Evolutionary conservation across 805 yeast species (phyloP).

Genomic region (Saturnispora galanensis): DNA sequence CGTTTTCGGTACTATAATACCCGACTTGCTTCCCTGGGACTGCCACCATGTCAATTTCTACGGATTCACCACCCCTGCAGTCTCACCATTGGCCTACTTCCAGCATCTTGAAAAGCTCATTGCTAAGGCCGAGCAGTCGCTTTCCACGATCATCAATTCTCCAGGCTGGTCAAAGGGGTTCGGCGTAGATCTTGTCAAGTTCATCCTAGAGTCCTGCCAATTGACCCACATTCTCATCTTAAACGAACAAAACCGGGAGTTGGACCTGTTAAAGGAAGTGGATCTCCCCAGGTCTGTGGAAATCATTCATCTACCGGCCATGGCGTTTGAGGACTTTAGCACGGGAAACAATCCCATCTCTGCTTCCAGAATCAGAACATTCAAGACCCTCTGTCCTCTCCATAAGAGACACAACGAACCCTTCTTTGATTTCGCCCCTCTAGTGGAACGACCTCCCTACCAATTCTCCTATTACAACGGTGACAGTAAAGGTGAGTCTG

Average conservation of each 20-base stretch:
- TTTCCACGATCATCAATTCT: constrained; percentile 46
- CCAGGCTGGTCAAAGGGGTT: constrained; percentile 92
- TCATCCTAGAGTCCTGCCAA: constrained; percentile 32
- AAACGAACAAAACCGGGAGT: constrained; percentile 14
- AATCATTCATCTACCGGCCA: constrained; percentile 9
- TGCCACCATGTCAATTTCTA: constrained; percentile 28
- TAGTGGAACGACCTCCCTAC: constrained; percentile 31
- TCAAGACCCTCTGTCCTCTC: constrained; percentile 43
- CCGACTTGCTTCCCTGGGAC: constrained; percentile 19
- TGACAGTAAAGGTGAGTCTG: background rate
- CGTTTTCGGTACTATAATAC: constrained; percentile 27
- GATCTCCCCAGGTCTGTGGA: constrained; percentile 6
- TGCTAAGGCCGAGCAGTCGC: constrained; percentile 15
- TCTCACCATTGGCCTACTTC: constrained; percentile 50
- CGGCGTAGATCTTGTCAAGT: constrained; percentile 57
- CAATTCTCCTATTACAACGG: constrained; percentile 29
- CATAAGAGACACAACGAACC: constrained; percentile 26
- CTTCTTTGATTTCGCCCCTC: constrained; percentile 35
- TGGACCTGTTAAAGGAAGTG: constrained; percentile 20
- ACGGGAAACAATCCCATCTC: constrained; percentile 41
- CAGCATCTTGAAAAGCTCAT: constrained; percentile 33
- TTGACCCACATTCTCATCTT: constrained; percentile 54
- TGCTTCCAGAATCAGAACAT: constrained; percentile 42
- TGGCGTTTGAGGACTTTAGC: constrained; percentile 11
- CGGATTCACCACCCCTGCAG: constrained; percentile 64